These are phyloP conservation scores for Ceratocystiopsis brevicomis DNA, from an alignment of 2,329 filamentous ascomycete species.

Conservation along the genomic window DNA sequence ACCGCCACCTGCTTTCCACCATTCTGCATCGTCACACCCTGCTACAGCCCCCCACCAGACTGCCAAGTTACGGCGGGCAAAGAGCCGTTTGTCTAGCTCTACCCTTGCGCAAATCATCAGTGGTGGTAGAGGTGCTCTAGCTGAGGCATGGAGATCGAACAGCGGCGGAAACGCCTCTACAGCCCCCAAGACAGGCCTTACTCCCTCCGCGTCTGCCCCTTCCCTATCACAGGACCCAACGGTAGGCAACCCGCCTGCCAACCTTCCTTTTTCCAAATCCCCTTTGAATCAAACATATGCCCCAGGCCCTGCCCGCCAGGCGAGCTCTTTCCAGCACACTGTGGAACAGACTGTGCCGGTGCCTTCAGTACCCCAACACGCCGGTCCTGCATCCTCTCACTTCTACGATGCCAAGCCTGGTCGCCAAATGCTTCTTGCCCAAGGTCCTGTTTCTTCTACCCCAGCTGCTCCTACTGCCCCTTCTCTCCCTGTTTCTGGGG, in stretches of 20 bases:
- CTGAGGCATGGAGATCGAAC: no score
- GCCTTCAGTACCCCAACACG: constrained; percentile 1
- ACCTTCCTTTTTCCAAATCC: constrained; percentile 19
- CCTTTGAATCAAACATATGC: constrained; percentile 21
- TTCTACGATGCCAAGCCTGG: constrained; percentile 1
- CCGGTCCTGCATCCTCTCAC: background rate
- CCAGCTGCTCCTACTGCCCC: background rate
- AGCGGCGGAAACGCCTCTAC: no score
- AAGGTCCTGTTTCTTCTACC: constrained; percentile 7
- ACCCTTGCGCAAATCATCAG: constrained; percentile 67
- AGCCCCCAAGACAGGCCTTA: background rate
- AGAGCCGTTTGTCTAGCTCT: constrained; percentile 63
- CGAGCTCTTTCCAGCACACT: background rate
- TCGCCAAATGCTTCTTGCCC: constrained; percentile 5
- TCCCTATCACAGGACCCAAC: background rate
- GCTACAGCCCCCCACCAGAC: constrained; percentile 52
- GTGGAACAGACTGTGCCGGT: background rate
- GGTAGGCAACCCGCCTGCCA: constrained; percentile 17
- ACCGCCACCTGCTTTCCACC: constrained; percentile 60
- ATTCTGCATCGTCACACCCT: constrained; percentile 53
- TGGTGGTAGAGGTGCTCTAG: constrained; percentile 24
- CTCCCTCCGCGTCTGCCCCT: background rate
- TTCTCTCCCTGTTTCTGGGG: background rate
- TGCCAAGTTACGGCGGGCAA: constrained; percentile 60
- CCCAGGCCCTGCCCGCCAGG: constrained; percentile 3